Evolutionary conservation across 2,329 filamentous ascomycete species (phyloP), one percentile per base, ranked within the genome.

Genomic region (Penicillium sp.): DNA sequence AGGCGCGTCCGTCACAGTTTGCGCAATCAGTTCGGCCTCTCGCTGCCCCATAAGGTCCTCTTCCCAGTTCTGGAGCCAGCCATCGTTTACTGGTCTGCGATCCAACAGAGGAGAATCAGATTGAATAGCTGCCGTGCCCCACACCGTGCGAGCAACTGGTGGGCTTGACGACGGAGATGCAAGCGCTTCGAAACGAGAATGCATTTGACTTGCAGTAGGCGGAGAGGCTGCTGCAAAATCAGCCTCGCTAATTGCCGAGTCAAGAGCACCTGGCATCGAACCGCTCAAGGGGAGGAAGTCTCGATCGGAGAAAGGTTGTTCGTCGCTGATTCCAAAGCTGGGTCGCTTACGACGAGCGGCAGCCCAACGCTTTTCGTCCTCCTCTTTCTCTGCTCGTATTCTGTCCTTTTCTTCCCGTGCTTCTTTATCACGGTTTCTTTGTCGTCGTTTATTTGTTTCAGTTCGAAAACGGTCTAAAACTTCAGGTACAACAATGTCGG

Each of bases 1-100:
- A 28, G 64, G 23, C 48, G 51, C 59, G 24, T 59, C 64, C 28
- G 59, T 61, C 21, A 79, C 76, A 6, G 79, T 76, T 57, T 80
- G 77, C 4, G 79, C 79, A 14, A 83, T 71, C 47, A 83, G 72
- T 48, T 70, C 68, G 24, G 64, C 66, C 53, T 82, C 78, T 50
- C 83, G 77, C 55, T 91, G 87, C 1, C 83, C 81, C 14, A 85
- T 77, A 16, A 96, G 69, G 56, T 96, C 84, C 57, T 88, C 86
- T 65, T 96, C 90, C 87, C 87, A 90, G 1, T 87, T 90, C 64
- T 89, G 86, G 16, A 93, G 77, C 92, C 92, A 97, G 0, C 92
- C 93, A 68, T 97, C 92, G 60, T 91, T 84, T 2, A 72, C 65
- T 55, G 62, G 55, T 5, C 60, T 59, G 42, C 72, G 65, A 3